phyloP scores from a whole-genome alignment of 257 asterid genomes.

The Rehmannia glutinosa region DNA sequence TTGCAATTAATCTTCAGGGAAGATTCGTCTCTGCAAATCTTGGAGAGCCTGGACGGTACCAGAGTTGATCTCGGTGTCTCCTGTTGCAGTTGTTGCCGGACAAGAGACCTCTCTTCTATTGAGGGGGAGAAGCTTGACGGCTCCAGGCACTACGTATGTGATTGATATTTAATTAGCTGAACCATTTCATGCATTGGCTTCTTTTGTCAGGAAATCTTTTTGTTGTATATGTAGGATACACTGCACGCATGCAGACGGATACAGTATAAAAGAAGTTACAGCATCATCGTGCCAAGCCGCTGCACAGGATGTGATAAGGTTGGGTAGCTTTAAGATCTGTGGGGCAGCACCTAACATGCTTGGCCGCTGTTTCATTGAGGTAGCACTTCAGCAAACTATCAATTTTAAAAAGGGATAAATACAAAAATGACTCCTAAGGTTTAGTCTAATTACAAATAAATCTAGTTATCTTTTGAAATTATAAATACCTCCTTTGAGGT shows the following conservation, averaged over 20 bases:
- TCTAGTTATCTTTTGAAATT: too few relatives aligned
- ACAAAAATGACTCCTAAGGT: too few relatives aligned
- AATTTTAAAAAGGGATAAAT: not conserved
- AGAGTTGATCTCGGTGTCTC: conserved; percentile 60
- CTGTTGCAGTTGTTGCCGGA: conserved; percentile 78
- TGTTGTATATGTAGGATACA: conserved; percentile 51
- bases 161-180: not conserved
- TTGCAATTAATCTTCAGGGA: conserved; percentile 40
- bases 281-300: conserved; percentile 26
- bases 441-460: too few relatives aligned
- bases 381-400: conserved; percentile 16
- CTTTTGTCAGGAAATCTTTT: not conserved
- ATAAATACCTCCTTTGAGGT: too few relatives aligned
- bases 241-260: conserved; percentile 58
- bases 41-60: conserved; percentile 50
- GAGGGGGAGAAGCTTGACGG: conserved; percentile 49
- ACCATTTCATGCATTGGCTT: not conserved
- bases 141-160: conserved; percentile 59
- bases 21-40: conserved; percentile 48
- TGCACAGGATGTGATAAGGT: conserved; percentile 42
- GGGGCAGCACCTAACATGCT: conserved; percentile 27
- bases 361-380: conserved; percentile 93
- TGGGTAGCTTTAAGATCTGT: conserved; percentile 45
- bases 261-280: conserved; percentile 26
- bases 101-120: conserved; percentile 63